A percentile compares a stretch with the other conserved stretches of the same genome.
Conservation (phyloP, 2,329 filamentous ascomycete genomes). For the Neophaeococcomyces aloes region DNA sequence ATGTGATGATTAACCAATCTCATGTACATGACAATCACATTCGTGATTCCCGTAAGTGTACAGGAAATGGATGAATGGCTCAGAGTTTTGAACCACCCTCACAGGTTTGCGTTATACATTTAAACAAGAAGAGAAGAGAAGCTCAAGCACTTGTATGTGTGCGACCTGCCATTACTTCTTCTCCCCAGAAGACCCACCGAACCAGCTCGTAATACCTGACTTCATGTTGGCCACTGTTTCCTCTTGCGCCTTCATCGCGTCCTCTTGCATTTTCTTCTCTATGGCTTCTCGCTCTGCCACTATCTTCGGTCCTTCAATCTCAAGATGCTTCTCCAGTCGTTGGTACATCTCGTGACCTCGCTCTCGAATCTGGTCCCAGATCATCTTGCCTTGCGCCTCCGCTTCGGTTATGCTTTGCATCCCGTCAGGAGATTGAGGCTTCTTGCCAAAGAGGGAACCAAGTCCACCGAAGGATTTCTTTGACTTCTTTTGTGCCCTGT, state of each 20-base stretch:
- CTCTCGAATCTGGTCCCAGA: conserved; percentile 88
- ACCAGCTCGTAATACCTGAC: conserved; percentile 46
- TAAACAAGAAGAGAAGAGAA: conserved; percentile 1
- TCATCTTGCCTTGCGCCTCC: conserved; percentile 87
- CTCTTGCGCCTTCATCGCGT: conserved; percentile 79
- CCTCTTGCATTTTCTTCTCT: conserved; percentile 80
- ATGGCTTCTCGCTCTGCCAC: conserved; percentile 83
- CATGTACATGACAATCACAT: not conserved
- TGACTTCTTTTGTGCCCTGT: conserved; percentile 52
- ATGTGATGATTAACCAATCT: too few species aligned
- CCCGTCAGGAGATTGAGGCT: conserved; percentile 62
- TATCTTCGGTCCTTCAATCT: conserved; percentile 90
- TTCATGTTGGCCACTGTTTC: conserved; percentile 91
- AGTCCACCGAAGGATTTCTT: conserved; percentile 56
- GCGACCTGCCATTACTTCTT: conserved; percentile 9
- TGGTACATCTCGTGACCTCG: conserved; percentile 84
- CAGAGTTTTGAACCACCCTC: not conserved
- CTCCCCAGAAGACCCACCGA: conserved; percentile 32
- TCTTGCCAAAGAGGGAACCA: conserved; percentile 60
- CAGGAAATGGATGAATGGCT: not conserved
- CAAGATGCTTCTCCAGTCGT: conserved; percentile 77
- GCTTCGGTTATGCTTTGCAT: conserved; percentile 11
- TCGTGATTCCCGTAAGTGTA: not conserved
- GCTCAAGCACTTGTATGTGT: not conserved
- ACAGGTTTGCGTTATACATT: not conserved